phyloP scores from a whole-genome alignment of 371 early-diverging fungal species.

The Apophysomyces ossiformis region DNA sequence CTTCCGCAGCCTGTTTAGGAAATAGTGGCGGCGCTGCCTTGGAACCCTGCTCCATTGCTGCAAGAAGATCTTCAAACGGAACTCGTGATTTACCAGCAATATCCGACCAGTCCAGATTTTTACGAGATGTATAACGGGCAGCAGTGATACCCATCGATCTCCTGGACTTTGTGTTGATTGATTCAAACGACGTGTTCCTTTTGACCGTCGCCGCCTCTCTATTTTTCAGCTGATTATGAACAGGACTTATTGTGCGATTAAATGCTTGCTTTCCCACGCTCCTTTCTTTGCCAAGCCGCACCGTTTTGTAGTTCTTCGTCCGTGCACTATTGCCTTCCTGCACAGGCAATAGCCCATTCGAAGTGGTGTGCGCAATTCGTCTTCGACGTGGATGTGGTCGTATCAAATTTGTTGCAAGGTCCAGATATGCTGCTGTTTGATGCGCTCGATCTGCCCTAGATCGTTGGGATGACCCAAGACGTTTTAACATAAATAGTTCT shows the following conservation, averaged over 20 bases:
- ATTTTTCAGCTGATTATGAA: neutral
- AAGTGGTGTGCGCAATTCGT: neutral
- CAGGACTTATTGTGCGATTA: neutral
- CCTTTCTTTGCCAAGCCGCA: neutral
- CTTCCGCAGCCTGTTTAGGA: slow-evolving; percentile 77
- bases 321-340: slow-evolving; percentile 1
- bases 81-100: slow-evolving; percentile 55
- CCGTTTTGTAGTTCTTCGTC: neutral
- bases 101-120: slow-evolving; percentile 49
- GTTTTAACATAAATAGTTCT: slow-evolving; percentile 21
- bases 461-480: slow-evolving; percentile 28
- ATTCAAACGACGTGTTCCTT: slow-evolving; percentile 12
- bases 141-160: slow-evolving; percentile 53
- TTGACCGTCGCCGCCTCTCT: neutral
- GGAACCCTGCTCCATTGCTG: slow-evolving; percentile 67
- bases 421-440: slow-evolving; percentile 43
- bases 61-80: slow-evolving; percentile 65
- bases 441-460: slow-evolving; percentile 26
- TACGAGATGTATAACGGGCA: slow-evolving; percentile 46
- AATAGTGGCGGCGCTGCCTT: slow-evolving; percentile 73
- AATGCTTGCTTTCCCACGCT: neutral
- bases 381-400: slow-evolving; percentile 12
- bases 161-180: slow-evolving; percentile 30
- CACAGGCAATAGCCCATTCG: neutral
- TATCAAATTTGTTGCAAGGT: slow-evolving; percentile 35